Conservation (phyloP, 139 green algal species). For the Chlamydomonas incerta region DNA sequence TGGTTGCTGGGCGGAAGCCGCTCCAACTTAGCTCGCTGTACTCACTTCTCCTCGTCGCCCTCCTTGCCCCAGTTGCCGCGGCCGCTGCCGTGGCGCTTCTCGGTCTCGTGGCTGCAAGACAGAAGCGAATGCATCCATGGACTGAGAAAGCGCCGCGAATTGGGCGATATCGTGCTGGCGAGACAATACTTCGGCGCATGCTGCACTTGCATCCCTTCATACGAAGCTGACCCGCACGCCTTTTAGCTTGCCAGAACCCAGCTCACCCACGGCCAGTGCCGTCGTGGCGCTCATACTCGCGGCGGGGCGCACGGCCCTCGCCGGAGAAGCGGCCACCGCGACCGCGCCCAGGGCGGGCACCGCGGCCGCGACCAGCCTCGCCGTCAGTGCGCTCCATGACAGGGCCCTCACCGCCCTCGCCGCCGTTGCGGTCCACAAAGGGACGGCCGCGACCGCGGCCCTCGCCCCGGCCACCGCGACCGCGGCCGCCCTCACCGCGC, state of each 20-base stretch:
- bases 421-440: conserved; percentile 19
- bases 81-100: conserved; percentile 85
- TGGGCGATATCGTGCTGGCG: not conserved
- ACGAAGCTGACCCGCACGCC: no score
- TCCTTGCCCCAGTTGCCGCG: conserved; percentile 86
- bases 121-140: not conserved
- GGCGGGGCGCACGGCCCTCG: conserved; percentile 51
- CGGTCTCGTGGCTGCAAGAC: conserved; percentile 75
- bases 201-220: no score
- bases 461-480: conserved; percentile 39
- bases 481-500: conserved; percentile 44
- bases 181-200: no score
- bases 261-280: conserved; percentile 84
- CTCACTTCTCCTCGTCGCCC: conserved; percentile 68
- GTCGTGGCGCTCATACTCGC: conserved; percentile 88
- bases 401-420: conserved; percentile 9
- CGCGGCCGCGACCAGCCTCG: conserved; percentile 50
- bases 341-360: conserved; percentile 46
- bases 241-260: not conserved
- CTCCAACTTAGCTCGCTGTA: no score
- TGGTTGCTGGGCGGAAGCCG: not conserved
- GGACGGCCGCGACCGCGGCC: conserved; percentile 29
- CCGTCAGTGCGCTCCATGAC: conserved; percentile 39
- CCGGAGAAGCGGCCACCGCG: conserved; percentile 44
- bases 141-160: not conserved